Evolutionary conservation across 345 rosid genomes (phyloP).

Genomic region (Gossypioides kirkii): DNA sequence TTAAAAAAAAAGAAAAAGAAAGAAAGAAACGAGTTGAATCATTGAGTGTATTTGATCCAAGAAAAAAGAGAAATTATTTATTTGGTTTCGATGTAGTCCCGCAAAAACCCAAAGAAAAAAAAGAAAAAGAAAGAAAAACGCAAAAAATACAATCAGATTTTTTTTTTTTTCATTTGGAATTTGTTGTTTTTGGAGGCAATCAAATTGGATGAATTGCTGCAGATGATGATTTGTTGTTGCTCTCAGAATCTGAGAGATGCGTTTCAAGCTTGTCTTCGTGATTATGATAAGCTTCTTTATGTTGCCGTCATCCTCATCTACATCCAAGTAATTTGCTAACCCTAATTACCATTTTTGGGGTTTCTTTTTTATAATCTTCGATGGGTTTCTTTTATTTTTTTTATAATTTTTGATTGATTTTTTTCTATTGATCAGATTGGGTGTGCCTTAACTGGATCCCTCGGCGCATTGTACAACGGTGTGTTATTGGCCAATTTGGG

Average conservation of each 20-base stretch:
- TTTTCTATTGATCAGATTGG: constrained; percentile 44
- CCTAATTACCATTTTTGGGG: background rate
- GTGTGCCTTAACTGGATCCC: constrained; percentile 79
- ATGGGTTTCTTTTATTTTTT: background rate
- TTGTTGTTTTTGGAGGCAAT: background rate
- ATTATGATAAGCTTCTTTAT: constrained; percentile 66
- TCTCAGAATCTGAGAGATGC: constrained; percentile 35
- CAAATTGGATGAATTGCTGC: background rate
- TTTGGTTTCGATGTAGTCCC: background rate
- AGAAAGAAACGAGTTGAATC: background rate
- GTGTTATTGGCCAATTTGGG: constrained; percentile 60
- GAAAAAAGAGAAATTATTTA: background rate
- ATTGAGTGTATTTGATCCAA: background rate
- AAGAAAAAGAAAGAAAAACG: background rate
- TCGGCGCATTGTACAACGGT: constrained; percentile 87
- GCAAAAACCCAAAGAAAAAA: background rate
- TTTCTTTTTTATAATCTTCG: background rate
- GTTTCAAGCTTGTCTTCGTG: constrained; percentile 54
- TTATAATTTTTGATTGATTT: no score
- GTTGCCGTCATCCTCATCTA: constrained; percentile 70
- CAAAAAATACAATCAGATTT: no score
- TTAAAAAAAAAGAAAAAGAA: background rate
- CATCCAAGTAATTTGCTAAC: constrained; percentile 46
- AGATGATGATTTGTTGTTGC: constrained; percentile 2
- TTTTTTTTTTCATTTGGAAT: background rate